phyloP scores from a whole-genome alignment of 2,329 filamentous ascomycete species.

The Fusarium fujikuroi region DNA sequence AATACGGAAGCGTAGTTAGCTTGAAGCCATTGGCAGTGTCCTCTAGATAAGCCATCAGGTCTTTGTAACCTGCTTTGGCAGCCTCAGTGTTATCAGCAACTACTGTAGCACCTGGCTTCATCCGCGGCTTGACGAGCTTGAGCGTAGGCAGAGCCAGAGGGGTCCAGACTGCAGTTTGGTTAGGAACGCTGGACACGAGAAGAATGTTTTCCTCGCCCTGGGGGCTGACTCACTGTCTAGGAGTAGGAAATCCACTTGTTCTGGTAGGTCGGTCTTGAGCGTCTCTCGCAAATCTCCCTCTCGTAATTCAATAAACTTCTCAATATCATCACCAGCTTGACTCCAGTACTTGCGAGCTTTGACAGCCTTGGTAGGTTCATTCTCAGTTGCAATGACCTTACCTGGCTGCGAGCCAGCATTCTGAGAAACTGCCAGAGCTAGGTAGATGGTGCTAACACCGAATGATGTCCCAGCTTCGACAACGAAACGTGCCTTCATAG shows the following conservation, averaged over 20 bases:
- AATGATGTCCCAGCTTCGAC: constrained; percentile 72
- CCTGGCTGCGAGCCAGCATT: constrained; percentile 50
- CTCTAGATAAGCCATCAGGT: constrained; percentile 59
- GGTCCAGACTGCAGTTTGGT: constrained; percentile 61
- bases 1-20: constrained; percentile 48
- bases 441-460: constrained; percentile 71
- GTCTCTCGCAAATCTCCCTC: constrained; percentile 69
- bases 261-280: constrained; percentile 55
- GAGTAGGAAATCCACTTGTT: constrained; percentile 65
- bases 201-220: neutral
- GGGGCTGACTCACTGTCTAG: constrained; percentile 65
- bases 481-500: constrained; percentile 60
- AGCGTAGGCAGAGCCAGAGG: constrained; percentile 64
- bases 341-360: constrained; percentile 65
- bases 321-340: constrained; percentile 59
- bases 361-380: constrained; percentile 64
- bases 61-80: constrained; percentile 54
- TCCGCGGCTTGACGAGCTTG: constrained; percentile 55
- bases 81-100: constrained; percentile 61
- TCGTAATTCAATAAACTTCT: constrained; percentile 63
- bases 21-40: constrained; percentile 60
- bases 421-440: constrained; percentile 65
- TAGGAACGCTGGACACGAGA: neutral
- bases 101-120: constrained; percentile 60
- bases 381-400: constrained; percentile 68